A percentile compares a stretch with the other conserved stretches of the same genome.
phyloP scores from a whole-genome alignment of 2,329 filamentous ascomycete species.

The Colletotrichum neosansevieriae region DNA sequence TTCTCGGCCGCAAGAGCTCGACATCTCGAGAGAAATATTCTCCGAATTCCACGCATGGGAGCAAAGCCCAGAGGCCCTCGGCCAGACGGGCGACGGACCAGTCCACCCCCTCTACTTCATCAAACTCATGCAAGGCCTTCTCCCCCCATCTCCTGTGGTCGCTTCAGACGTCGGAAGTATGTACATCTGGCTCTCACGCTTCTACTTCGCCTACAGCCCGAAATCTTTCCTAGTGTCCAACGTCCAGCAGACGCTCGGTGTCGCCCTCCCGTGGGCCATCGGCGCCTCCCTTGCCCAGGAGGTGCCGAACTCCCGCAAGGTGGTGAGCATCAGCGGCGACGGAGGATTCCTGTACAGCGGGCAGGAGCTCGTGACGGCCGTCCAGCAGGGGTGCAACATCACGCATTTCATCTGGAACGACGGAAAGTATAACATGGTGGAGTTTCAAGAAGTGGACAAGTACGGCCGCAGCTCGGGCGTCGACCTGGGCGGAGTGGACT shows the following conservation, averaged over 20 bases:
- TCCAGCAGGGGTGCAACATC: constrained; percentile 60
- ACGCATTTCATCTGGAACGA: constrained; percentile 65
- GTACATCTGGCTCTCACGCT: constrained; percentile 62
- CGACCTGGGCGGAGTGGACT: constrained; percentile 59
- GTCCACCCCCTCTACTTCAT: constrained; percentile 62
- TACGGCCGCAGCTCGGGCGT: constrained; percentile 59
- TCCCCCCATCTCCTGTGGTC: constrained; percentile 56
- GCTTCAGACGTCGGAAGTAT: constrained; percentile 60
- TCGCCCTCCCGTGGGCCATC: constrained; percentile 62
- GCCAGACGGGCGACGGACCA: constrained; percentile 45
- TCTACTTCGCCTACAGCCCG: constrained; percentile 58
- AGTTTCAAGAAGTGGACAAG: constrained; percentile 64
- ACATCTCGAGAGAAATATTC: constrained; percentile 49
- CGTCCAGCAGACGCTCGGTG: constrained; percentile 62
- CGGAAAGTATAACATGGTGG: constrained; percentile 62
- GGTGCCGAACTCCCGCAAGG: constrained; percentile 57
- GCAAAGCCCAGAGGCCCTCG: constrained; percentile 37
- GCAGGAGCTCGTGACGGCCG: constrained; percentile 59
- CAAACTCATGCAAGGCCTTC: constrained; percentile 53
- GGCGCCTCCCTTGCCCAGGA: constrained; percentile 57
- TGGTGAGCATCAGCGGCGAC: constrained; percentile 59
- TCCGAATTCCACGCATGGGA: constrained; percentile 53
- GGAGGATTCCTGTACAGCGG: constrained; percentile 63
- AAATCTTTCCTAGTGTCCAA: constrained; percentile 60
- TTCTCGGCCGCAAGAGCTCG: constrained; percentile 51